Evolutionary conservation across 2,329 filamentous ascomycete species (phyloP).

Genomic region (Leptographium wingfieldii): DNA sequence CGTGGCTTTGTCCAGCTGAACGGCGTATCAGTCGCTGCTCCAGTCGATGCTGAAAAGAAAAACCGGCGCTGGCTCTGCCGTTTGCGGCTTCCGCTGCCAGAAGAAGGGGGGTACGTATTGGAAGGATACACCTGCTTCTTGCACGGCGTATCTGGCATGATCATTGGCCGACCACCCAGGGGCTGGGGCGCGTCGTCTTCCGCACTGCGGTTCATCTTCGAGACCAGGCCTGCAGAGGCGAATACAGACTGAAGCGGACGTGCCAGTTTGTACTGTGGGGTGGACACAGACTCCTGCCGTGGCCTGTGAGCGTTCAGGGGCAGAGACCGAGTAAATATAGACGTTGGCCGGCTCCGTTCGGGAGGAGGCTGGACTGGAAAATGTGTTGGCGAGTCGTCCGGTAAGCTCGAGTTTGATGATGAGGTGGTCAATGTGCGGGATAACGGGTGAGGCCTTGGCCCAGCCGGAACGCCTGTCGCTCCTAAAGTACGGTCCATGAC

Average conservation of each 20-base stretch:
- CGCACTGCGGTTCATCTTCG: slow-evolving; percentile 79
- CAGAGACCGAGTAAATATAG: slow-evolving; percentile 62
- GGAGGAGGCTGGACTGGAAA: slow-evolving; percentile 38
- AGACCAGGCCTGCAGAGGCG: slow-evolving; percentile 87
- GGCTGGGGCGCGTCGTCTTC: slow-evolving; percentile 48
- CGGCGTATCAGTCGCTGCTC: slow-evolving; percentile 47
- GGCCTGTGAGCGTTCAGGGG: slow-evolving; percentile 47
- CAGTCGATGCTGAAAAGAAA: slow-evolving; percentile 53
- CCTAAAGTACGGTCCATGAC: slow-evolving; percentile 25
- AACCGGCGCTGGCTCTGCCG: slow-evolving; percentile 33
- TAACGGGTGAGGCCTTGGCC: slow-evolving; percentile 61
- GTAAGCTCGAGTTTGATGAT: slow-evolving; percentile 66
- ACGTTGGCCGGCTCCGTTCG: slow-evolving; percentile 30
- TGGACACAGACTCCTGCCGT: slow-evolving; percentile 44
- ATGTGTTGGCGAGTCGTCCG: slow-evolving; percentile 59
- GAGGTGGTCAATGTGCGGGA: slow-evolving; percentile 80
- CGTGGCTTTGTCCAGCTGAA: slow-evolving; percentile 47
- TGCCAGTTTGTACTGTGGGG: slow-evolving; percentile 64
- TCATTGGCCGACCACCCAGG: slow-evolving; percentile 42
- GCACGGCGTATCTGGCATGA: slow-evolving; percentile 90
- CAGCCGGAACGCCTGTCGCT: neutral
- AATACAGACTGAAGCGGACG: slow-evolving; percentile 74
- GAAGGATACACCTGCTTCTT: slow-evolving; percentile 69
- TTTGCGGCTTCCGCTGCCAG: slow-evolving; percentile 48
- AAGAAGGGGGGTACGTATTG: slow-evolving; percentile 48